Conservation (phyloP, 129 eudicot species). For the Cynara cardunculus region DNA sequence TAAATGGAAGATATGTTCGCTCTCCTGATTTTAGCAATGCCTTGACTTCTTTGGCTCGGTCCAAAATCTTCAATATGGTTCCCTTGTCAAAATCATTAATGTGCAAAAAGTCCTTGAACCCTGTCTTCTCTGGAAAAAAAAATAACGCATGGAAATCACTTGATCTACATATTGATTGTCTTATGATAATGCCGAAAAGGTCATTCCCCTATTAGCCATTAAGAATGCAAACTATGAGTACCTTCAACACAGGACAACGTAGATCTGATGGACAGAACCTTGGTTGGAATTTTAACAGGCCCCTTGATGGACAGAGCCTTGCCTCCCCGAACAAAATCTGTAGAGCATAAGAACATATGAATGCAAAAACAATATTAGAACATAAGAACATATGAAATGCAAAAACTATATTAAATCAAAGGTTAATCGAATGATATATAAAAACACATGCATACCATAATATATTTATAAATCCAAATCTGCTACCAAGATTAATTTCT, state of each 20-base stretch:
- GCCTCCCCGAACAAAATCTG: slow-evolving; percentile 31
- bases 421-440: background rate
- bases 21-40: slow-evolving; percentile 84
- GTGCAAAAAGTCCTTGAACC: slow-evolving; percentile 74
- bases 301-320: slow-evolving; percentile 17
- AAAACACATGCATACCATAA: background rate
- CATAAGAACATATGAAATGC: background rate
- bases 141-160: background rate
- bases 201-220: background rate
- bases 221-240: slow-evolving; percentile 7
- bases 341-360: background rate
- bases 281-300: slow-evolving; percentile 24
- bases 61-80: slow-evolving; percentile 73
- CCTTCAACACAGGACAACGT: slow-evolving; percentile 35
- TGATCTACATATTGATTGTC: background rate
- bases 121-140: slow-evolving; percentile 49
- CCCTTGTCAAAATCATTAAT: slow-evolving; percentile 73
- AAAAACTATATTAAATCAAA: background rate
- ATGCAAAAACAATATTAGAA: background rate
- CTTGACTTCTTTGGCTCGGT: slow-evolving; percentile 82
- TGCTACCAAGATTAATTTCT: background rate
- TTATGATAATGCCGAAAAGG: background rate
- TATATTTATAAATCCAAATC: background rate
- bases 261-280: slow-evolving; percentile 20
- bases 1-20: slow-evolving; percentile 78